Conservation (phyloP, 768 basidiomycete genomes). For the Suillus bovinus region DNA sequence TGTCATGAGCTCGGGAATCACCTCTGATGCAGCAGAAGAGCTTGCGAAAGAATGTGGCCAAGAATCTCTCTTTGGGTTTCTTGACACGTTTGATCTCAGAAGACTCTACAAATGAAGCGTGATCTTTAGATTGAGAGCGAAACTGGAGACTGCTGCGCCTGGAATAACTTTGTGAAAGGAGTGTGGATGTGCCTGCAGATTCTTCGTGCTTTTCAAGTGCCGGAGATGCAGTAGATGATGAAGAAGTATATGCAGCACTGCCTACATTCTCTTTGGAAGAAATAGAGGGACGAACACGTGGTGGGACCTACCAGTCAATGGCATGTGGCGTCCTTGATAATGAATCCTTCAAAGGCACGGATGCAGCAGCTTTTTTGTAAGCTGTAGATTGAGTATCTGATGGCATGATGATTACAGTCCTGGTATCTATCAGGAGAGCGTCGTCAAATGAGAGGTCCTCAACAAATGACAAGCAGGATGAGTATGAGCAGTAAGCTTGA, state of each 20-base stretch:
- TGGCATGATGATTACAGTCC: conserved; percentile 1
- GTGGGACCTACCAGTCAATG: not conserved
- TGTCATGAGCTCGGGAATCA: conserved; percentile 39
- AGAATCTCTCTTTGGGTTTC: conserved; percentile 43
- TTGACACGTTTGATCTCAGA: not conserved
- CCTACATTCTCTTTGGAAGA: conserved; percentile 5
- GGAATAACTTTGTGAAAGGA: not conserved
- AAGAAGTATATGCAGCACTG: not conserved
- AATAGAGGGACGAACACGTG: not conserved
- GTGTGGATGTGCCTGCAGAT: conserved; percentile 1
- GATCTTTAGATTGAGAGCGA: conserved; percentile 2
- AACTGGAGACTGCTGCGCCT: not conserved
- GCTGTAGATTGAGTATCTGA: not conserved
- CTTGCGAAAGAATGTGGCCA: conserved; percentile 50
- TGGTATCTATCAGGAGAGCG: conserved; percentile 3
- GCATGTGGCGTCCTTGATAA: conserved; percentile 8
- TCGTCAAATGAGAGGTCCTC: not conserved
- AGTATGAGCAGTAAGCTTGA: not conserved
- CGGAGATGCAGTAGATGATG: conserved; percentile 3
- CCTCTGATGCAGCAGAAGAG: conserved; percentile 58
- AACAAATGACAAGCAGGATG: not conserved
- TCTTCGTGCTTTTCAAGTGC: not conserved
- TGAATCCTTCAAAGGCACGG: not conserved
- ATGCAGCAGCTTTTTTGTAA: conserved; percentile 1
- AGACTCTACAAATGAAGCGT: not conserved